Percentiles rank a stretch among this genome's conserved stretches.
Evolutionary conservation across 345 rosid species (phyloP).

Genomic region (Eucalyptus regnans): DNA sequence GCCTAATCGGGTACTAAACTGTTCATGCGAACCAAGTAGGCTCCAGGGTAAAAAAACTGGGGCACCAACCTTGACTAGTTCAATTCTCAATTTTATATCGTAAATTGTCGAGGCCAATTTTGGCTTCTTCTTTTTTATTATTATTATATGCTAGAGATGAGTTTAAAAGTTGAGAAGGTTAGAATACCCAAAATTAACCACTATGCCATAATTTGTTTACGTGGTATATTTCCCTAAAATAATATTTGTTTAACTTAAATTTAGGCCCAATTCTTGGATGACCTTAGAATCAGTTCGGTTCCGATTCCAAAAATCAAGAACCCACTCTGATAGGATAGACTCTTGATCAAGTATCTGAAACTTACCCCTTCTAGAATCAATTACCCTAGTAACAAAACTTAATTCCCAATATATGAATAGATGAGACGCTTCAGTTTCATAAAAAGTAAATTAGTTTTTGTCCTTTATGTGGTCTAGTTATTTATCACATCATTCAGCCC

Average conservation of each 20-base stretch:
- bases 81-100: rapidly evolving
- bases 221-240: background rate
- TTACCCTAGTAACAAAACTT: background rate
- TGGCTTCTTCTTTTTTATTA: background rate
- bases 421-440: background rate
- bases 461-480: background rate
- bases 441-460: background rate
- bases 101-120: rapidly evolving
- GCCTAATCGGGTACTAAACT: rapidly evolving
- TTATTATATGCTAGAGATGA: rapidly evolving
- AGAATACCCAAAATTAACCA: background rate
- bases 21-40: background rate
- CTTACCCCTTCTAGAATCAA: rapidly evolving
- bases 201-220: background rate
- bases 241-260: background rate
- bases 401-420: background rate
- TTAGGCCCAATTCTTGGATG: rapidly evolving
- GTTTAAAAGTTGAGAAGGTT: background rate
- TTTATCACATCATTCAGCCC: background rate
- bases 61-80: background rate
- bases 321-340: rapidly evolving
- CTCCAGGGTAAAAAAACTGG: rapidly evolving
- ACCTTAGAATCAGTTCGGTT: background rate
- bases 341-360: background rate
- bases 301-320: background rate